Evolutionary conservation across 2,329 filamentous ascomycete species (phyloP).

Genomic region (Aureobasidium leucospermi): DNA sequence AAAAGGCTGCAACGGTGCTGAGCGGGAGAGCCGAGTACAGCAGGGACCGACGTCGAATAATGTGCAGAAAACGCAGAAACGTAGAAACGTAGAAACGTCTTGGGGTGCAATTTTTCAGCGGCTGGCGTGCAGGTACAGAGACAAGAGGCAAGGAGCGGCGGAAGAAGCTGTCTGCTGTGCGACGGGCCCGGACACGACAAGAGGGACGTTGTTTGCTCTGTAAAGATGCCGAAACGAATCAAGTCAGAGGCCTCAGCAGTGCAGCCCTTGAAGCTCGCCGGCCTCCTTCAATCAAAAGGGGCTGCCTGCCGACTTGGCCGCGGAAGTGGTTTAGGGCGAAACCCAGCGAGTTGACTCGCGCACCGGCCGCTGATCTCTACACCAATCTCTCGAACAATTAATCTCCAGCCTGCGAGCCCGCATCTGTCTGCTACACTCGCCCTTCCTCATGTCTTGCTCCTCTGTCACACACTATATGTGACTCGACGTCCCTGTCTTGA

Average conservation of each 20-base stretch:
- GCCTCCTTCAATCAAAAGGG: slow-evolving; percentile 1
- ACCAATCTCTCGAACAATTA: slow-evolving; percentile 1
- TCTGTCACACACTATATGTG: neutral
- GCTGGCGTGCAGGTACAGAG: neutral
- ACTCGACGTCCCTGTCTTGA: neutral
- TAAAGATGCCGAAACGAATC: neutral
- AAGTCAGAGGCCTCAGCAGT: neutral
- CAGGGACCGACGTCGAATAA: slow-evolving; percentile 5
- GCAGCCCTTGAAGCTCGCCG: neutral
- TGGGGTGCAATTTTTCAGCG: slow-evolving; percentile 1
- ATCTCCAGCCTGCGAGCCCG: neutral
- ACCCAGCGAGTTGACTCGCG: slow-evolving; percentile 2
- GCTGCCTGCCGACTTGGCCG: slow-evolving; percentile 7
- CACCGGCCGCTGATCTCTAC: neutral
- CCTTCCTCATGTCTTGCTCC: neutral
- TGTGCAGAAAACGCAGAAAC: neutral
- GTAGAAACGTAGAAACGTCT: slow-evolving; percentile 9
- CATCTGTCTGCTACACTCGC: slow-evolving; percentile 9
- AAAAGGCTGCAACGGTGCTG: slow-evolving; percentile 4
- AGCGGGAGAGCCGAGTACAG: neutral
- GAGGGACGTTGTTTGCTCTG: slow-evolving; percentile 8
- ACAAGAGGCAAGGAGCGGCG: slow-evolving; percentile 6
- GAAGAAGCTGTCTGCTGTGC: slow-evolving; percentile 4
- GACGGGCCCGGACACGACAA: neutral
- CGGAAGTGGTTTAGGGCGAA: slow-evolving; percentile 9